Conservation (phyloP, 2,329 filamentous ascomycete genomes). For the Akanthomyces dipterigenus region DNA sequence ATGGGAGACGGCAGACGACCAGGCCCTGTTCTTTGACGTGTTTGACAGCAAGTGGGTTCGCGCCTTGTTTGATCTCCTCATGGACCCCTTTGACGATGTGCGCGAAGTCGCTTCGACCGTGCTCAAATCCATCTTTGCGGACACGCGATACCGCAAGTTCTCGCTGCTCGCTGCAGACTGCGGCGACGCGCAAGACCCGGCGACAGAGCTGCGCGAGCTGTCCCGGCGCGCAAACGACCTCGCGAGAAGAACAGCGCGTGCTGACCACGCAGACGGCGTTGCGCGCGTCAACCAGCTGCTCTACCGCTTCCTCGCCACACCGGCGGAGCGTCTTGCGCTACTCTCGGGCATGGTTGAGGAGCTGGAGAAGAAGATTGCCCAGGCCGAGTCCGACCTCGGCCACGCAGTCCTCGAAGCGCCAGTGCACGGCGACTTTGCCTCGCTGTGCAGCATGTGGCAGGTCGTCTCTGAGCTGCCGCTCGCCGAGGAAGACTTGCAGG, state of each 20-base stretch:
- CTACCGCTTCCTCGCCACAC: conserved; percentile 47
- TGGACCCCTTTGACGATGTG: conserved; percentile 93
- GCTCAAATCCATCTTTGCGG: conserved; percentile 42
- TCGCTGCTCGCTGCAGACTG: neutral
- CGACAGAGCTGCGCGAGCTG: conserved; percentile 37
- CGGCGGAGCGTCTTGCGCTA: conserved; percentile 40
- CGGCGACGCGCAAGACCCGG: conserved; percentile 2
- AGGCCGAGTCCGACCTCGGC: conserved; percentile 59
- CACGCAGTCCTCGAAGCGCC: conserved; percentile 60
- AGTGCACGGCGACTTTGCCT: conserved; percentile 63
- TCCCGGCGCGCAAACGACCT: conserved; percentile 46
- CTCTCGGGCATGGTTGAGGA: conserved; percentile 51
- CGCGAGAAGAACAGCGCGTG: conserved; percentile 67
- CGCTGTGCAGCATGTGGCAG: conserved; percentile 52
- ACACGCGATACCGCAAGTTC: conserved; percentile 24
- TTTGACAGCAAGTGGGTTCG: conserved; percentile 49
- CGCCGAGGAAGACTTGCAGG: conserved; percentile 27
- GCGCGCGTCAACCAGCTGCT: conserved; percentile 69
- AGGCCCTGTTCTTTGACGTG: conserved; percentile 32
- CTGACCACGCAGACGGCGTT: conserved; percentile 87
- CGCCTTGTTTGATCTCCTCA: conserved; percentile 67
- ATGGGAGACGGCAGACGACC: conserved; percentile 34
- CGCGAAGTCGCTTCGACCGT: conserved; percentile 51
- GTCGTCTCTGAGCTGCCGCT: conserved; percentile 38
- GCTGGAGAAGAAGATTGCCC: conserved; percentile 57